These are phyloP conservation scores for Perilla frutescens DNA, from an alignment of 257 asterid species.

Conservation along the genomic window DNA sequence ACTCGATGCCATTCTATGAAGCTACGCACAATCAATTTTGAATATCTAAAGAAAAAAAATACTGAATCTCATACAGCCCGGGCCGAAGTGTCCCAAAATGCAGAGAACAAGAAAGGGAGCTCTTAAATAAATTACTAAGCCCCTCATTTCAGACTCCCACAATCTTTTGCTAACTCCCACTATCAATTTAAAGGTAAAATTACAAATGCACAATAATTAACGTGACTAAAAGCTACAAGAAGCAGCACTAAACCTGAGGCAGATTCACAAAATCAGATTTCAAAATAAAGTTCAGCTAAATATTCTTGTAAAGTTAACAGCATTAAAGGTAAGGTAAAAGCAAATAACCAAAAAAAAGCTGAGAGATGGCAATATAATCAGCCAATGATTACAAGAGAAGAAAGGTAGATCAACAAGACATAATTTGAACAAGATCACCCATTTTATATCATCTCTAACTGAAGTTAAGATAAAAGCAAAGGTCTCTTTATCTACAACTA, in stretches of 20 bases:
- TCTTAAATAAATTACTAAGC: not conserved
- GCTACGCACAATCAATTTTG: not conserved
- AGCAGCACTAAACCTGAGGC: not conserved
- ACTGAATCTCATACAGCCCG: not conserved
- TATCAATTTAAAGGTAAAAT: not conserved
- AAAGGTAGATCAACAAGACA: conserved; percentile 40
- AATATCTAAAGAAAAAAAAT: not conserved
- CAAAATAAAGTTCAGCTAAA: not conserved
- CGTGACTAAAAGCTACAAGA: not conserved
- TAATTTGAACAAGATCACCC: conserved; percentile 41
- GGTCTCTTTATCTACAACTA: conserved; percentile 6
- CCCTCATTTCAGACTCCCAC: not conserved
- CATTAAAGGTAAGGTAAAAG: conserved; percentile 1
- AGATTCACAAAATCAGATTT: conserved; percentile 6
- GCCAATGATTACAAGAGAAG: conserved; percentile 27
- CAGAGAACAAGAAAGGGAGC: not conserved
- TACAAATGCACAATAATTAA: not conserved
- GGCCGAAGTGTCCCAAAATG: not conserved
- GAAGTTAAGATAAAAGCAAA: conserved; percentile 21
- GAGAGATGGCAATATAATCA: conserved; percentile 6
- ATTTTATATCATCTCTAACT: conserved; percentile 22
- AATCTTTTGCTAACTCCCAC: not conserved
- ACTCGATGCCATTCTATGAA: not conserved
- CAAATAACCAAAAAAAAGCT: not conserved
- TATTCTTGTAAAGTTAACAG: conserved; percentile 1